Base-by-base conservation (phyloP, 768 basidiomycete species). In the Chiua virens region DNA sequence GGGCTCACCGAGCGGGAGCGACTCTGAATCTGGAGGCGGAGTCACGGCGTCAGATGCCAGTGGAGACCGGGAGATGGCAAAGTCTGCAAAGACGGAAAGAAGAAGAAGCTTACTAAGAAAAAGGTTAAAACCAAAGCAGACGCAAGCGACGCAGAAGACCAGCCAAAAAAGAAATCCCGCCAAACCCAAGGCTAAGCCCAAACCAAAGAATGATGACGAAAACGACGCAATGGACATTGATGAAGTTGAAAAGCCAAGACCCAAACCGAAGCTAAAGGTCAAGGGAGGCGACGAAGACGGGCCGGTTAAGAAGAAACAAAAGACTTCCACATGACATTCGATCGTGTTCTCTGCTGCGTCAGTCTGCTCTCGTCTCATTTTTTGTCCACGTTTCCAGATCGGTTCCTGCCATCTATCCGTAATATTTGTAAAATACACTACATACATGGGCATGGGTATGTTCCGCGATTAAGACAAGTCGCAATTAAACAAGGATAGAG, bases 41-140 rank as follows among this genome's bases (percentile, higher is more conserved):
- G 79, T 83, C 49, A 92, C 89, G 6, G 91, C 88, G 11, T 92
- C 91, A 0, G 90, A 92, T 62, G 89, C 88, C 38, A 87, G 85
- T 53, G 91, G 90, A 27, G 89, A 92, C 63, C 80, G 80, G 47
- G 84, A 82, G 45, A 61, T 90, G 58, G 71, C 78, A 39, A 75
- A 73, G 48, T 70, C 59, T 20, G 58, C 62, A 8, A 70, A 69
- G 63, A 65, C 17, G 71, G 70, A 49, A 67, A 69, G 59, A 68
- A 69, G 59, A 67, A 75, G 57, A 68, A 71, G 42, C 61, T 55
- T 6, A 68, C 65, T 23, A 72, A 70, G 61, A 73, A 70, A 46
- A 82, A 82, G 59, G 64, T 57, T 35, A 82, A 80, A 58, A 64
- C 59, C 1, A 63, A 71, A 54, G 71, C 78, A 55, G 74, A 77